Evolutionary conservation across 208 protist species (phyloP).

Genomic region (Leishmania major): DNA sequence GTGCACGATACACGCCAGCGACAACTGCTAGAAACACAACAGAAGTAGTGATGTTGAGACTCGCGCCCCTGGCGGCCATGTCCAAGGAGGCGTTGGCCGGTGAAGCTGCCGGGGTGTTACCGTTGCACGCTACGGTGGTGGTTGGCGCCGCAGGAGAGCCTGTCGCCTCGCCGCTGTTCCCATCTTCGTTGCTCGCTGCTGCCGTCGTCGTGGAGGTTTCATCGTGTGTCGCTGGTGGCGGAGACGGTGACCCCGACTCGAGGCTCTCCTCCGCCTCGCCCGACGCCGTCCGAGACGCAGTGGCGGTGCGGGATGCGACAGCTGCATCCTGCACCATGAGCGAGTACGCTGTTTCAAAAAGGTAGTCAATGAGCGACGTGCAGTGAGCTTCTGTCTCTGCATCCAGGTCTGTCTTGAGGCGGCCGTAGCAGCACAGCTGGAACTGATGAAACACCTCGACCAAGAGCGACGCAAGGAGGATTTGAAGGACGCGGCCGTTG

Average conservation of each 20-base stretch:
- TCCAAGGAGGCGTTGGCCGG: background rate
- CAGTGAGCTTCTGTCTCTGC: slow-evolving; percentile 24
- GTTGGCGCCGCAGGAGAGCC: background rate
- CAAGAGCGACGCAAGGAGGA: slow-evolving; percentile 33
- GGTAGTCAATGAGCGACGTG: slow-evolving; percentile 24
- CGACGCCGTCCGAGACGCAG: slow-evolving; percentile 11
- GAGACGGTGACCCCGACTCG: background rate
- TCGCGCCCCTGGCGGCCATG: slow-evolving; percentile 8
- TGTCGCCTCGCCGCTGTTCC: background rate
- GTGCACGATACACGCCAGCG: slow-evolving; percentile 45
- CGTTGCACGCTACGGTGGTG: background rate
- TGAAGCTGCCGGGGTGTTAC: background rate
- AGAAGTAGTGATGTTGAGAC: slow-evolving; percentile 14
- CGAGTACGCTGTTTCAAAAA: slow-evolving; percentile 13
- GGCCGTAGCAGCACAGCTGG: slow-evolving; percentile 27
- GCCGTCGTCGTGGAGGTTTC: background rate
- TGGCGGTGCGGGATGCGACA: background rate
- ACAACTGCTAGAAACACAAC: slow-evolving; percentile 58
- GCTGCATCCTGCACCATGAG: background rate
- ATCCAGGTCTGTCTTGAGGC: slow-evolving; percentile 6
- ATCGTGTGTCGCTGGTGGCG: background rate
- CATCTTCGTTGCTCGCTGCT: background rate
- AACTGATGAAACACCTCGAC: slow-evolving; percentile 38
- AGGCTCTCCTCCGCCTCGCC: background rate
- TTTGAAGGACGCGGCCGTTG: slow-evolving; percentile 19